Base-by-base conservation (phyloP, 2,329 filamentous ascomycete species). In the Paracorniculantispora psalliotae region DNA sequence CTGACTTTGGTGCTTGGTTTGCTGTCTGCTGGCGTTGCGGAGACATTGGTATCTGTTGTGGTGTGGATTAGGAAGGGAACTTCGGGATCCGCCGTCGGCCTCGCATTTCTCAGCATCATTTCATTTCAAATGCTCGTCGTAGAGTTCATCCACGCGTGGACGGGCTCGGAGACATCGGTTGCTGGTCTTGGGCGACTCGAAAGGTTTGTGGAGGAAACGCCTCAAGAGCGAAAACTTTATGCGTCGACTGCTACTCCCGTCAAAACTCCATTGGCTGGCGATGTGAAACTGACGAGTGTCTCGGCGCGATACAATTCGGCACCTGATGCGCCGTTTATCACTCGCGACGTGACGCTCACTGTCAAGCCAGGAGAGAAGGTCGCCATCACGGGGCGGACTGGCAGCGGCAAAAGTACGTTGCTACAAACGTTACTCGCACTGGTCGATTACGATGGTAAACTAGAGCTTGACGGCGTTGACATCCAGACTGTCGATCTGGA, bases 401-500 rank as follows among this genome's bases (percentile, higher is more conserved):
- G 23, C 4, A 52, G 49, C n/a, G 49, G 49, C 4, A 81, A 81
- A 65, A 76, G 72, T 1, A 77, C 76, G 0, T 67, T 81, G 4
- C 67, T 79, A 1, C 67, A 75, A 10, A 69, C 74, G 1, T 67
- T 82, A 4, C 73, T 81, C 47, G 73, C 77, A n/a, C 72, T 81
- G 59, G 63, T 80, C 6, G 75, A 79, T 15, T 60, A 57, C 13
- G 26, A 1, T 12, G 62, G 64, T 3, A 67, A 59, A 12, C 75
- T 81, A 37, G 64, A 60, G 1, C 69, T 82, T 19, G 78, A 80
- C 59, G 71, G 69, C 0, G 56, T 77, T 4, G 73, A 77, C 39
- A 67, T 80, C 21, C 65, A 70, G 3, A 68, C 63, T 10, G 63
- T 79, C 3, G 71, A 73, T 3, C 73, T 71, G 26, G 67, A 77